Evolutionary conservation across 768 basidiomycete genomes (phyloP).

Genomic region (Boletales sp.): DNA sequence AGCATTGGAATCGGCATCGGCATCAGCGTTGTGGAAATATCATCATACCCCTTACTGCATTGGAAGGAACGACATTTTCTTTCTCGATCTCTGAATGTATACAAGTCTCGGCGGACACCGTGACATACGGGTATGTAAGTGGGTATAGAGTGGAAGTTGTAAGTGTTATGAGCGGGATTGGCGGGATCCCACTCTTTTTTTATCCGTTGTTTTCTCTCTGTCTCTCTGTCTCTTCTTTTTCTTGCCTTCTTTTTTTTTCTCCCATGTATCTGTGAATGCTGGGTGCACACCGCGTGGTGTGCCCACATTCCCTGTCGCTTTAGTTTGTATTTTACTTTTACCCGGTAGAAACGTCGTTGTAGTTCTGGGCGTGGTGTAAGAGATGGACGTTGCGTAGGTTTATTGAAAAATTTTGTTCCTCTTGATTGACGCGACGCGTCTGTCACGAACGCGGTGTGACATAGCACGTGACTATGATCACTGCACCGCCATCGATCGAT

Average conservation of each 20-base stretch:
- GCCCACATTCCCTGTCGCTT: conserved; percentile 17
- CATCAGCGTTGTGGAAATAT: conserved; percentile 12
- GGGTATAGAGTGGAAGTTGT: conserved; percentile 17
- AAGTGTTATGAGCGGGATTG: conserved; percentile 10
- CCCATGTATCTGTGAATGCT: conserved; percentile 17
- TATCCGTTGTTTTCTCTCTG: background rate
- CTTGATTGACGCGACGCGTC: conserved; percentile 18
- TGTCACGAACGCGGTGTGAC: conserved; percentile 30
- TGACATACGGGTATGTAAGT: conserved; percentile 5
- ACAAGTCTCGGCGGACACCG: conserved; percentile 3
- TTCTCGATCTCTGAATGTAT: conserved; percentile 24
- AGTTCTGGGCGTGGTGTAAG: conserved; percentile 8
- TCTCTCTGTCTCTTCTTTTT: background rate
- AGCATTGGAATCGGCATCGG: conserved; percentile 14
- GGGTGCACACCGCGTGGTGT: conserved; percentile 6
- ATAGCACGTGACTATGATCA: conserved; percentile 19
- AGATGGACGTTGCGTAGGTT: too few species aligned
- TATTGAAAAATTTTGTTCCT: too few species aligned
- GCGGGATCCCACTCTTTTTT: conserved; percentile 6
- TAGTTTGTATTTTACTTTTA: conserved; percentile 21
- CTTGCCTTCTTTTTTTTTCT: conserved; percentile 1
- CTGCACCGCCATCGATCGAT: conserved; percentile 16
- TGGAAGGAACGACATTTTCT: conserved; percentile 16
- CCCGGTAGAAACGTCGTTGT: conserved; percentile 9
- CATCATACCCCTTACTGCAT: conserved; percentile 21